A percentile compares a stretch with the other conserved stretches of the same genome.
phyloP scores from a whole-genome alignment of 148 eudicot species.

The Camellia japonica region DNA sequence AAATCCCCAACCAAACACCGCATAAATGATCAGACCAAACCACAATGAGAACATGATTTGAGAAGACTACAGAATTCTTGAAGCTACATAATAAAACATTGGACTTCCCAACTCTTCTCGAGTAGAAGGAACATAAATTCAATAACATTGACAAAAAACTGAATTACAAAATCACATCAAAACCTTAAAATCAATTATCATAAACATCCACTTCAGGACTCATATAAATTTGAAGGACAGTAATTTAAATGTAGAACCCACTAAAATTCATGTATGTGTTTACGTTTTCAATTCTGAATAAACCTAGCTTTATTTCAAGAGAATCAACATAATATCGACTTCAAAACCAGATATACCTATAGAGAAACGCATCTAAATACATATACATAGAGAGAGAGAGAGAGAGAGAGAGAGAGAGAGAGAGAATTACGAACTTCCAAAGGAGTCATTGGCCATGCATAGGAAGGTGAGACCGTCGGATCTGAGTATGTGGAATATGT shows the following conservation, averaged over 20 bases:
- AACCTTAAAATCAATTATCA: background rate
- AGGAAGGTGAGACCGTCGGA: conserved; percentile 74
- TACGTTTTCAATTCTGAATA: background rate
- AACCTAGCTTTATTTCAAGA: background rate
- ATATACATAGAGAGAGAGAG: background rate
- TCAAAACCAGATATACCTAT: background rate
- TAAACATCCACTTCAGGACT: background rate
- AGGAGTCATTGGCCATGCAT: conserved; percentile 96
- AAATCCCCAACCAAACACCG: background rate
- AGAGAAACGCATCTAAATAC: background rate
- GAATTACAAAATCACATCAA: background rate
- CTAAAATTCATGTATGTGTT: background rate
- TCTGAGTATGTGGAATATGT: conserved; percentile 77
- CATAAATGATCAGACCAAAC: background rate
- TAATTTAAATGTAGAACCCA: background rate
- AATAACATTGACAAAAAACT: background rate
- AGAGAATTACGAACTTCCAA: conserved; percentile 59
- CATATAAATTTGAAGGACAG: background rate
- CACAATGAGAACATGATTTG: background rate
- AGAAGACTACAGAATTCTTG: background rate
- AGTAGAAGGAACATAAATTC: background rate
- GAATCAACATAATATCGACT: background rate
- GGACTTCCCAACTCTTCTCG: background rate
- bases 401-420: conserved; percentile 2
- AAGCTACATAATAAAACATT: background rate